Base-by-base conservation (phyloP, 2,329 filamentous ascomycete species). In the Xylaria sp. region DNA sequence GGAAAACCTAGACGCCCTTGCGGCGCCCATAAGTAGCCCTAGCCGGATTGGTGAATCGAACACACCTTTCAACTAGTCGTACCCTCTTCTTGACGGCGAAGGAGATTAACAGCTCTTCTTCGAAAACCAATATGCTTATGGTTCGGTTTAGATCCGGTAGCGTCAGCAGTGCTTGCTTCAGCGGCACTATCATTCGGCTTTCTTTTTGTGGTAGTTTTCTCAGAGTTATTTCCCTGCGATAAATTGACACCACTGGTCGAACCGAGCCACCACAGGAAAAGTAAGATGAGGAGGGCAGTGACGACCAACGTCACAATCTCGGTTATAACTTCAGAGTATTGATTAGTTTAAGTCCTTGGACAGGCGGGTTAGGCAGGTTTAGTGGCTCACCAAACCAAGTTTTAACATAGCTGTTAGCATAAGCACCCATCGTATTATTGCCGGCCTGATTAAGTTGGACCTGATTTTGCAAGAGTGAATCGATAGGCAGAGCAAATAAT, bases 401-500 rank as follows among this genome's bases (percentile, higher is more conserved):
- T 17, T 17, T 51, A 15, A 66, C 27, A 38, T 66, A 66, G n/a
- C 44, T 27, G 10, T 57, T 51, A 11, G 50, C 27, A 11, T 66
- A 66, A 15, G 49, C 38, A 50, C 2, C 15, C 6, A 11, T 65
- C 13, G 49, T 33, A 1, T 42, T 27, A 11, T 29, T 15, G 13
- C 51, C 29, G 25, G 57, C 10, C 47, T n/a, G 9, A 5, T 42
- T 15, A 10, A 56, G 53, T 5, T 6, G 50, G 27, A 66, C 2
- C 13, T 66, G 63, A 17, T 66, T 66, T 17, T 33, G 25, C 2
- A 61, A 1, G 2, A 66, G 45, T 2, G 39, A 36, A 22, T 68
- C 66, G 13, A 68, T 38, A n/a, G 56, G 63, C 1, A 67, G 44
- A 42, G 67, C 63, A 7, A 67, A 69, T 2, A 69, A 53, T 2